Percentiles rank a stretch among this genome's conserved stretches.
These are phyloP conservation scores for Lodderomyces oxycetoniae DNA, from an alignment of 1,139 yeast species.

Conservation along the genomic window DNA sequence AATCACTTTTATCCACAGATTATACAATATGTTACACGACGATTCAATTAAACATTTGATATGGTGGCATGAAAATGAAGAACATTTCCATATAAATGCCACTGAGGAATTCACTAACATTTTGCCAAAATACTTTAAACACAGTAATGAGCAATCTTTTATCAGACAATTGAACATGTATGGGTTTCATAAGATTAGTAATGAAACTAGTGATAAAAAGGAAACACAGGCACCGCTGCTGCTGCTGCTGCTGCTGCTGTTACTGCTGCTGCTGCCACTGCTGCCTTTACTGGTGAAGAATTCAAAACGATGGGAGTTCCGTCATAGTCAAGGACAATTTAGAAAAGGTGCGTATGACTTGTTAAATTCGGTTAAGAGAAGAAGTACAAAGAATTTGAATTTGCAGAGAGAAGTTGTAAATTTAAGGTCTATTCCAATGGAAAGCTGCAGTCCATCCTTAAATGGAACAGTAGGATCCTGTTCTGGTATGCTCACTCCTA, in stretches of 20 bases:
- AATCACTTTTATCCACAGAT: conserved; percentile 59
- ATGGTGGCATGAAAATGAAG: conserved; percentile 39
- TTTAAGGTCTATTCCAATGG: conserved; percentile 27
- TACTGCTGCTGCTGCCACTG: no score
- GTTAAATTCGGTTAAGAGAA: conserved; percentile 55
- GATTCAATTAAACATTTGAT: conserved; percentile 42
- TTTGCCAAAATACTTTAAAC: conserved; percentile 65
- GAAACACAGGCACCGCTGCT: conserved; percentile 5
- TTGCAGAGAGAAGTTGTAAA: conserved; percentile 41
- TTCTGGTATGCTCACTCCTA: neutral
- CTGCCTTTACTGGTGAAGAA: no score
- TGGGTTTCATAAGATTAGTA: conserved; percentile 70
- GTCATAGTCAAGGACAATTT: conserved; percentile 62
- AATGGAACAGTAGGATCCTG: neutral
- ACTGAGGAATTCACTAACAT: conserved; percentile 57
- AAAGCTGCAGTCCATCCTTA: conserved; percentile 6
- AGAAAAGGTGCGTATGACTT: conserved; percentile 59
- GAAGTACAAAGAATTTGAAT: conserved; percentile 49
- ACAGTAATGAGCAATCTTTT: conserved; percentile 74
- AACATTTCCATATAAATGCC: conserved; percentile 39
- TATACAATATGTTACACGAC: conserved; percentile 62
- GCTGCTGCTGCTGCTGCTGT: no score
- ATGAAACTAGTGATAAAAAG: conserved; percentile 24
- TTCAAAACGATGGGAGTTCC: conserved; percentile 56
- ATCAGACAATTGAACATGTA: conserved; percentile 77